Evolutionary conservation across 352 stramenopile species (phyloP).

Genomic region (Globisporangium orthogonon): DNA sequence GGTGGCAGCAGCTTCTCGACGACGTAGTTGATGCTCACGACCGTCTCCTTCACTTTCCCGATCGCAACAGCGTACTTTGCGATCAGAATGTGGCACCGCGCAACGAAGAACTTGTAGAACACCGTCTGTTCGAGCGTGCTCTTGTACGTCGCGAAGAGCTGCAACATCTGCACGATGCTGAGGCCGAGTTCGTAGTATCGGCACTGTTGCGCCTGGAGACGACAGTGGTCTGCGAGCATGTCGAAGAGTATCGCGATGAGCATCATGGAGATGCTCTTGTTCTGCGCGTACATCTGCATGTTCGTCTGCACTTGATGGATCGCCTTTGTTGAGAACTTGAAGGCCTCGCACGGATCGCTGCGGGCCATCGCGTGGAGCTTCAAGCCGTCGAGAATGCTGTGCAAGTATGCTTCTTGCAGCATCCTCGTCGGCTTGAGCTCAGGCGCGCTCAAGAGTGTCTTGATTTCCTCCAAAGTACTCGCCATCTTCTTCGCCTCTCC

Average conservation of each 20-base stretch:
- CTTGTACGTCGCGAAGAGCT: conserved; percentile 50
- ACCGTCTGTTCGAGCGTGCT: conserved; percentile 32
- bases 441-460: conserved; percentile 11
- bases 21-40: conserved; percentile 48
- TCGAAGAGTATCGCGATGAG: conserved; percentile 59
- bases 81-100: conserved; percentile 48
- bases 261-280: conserved; percentile 34
- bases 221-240: conserved; percentile 58
- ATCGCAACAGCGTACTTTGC: conserved; percentile 67
- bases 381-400: conserved; percentile 50
- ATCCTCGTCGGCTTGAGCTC: conserved; percentile 3
- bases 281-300: conserved; percentile 27
- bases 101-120: conserved; percentile 46
- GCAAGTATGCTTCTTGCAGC: conserved; percentile 36
- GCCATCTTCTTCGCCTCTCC: conserved; percentile 38
- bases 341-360: conserved; percentile 37
- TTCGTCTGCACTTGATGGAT: conserved; percentile 51
- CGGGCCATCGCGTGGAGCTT: conserved; percentile 27
- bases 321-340: conserved; percentile 37
- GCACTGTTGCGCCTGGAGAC: conserved; percentile 47
- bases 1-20: conserved; percentile 40
- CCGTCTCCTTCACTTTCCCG: conserved; percentile 39
- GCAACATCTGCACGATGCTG: conserved; percentile 47
- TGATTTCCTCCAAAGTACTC: conserved; percentile 35
- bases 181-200: conserved; percentile 60